Evolutionary conservation across 345 rosid genomes (phyloP), one percentile per base, ranked within the genome.

Genomic region (Citrus medica): DNA sequence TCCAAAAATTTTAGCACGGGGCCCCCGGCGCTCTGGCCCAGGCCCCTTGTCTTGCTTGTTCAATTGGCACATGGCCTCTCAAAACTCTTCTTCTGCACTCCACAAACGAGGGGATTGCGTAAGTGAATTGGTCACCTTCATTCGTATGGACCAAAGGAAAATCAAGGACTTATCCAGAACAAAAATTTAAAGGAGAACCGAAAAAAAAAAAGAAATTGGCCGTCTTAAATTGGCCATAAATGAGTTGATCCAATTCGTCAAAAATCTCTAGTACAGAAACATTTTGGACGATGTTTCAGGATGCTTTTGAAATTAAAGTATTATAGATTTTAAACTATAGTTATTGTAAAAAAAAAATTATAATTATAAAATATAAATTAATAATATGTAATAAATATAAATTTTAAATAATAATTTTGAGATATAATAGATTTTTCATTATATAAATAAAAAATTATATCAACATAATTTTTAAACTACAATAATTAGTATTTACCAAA

Each of bases 401-500:
- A 32, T 32, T 32, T 32, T 32, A 32, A 30, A 30, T 30, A 30
- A 30, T 30, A 30, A 30, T 30, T 30, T 30, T 30, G 0, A 32
- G 4, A 32, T 32, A 32, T 32, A 32, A 32, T 32, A 32, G 0
- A 32, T 32, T 32, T 30, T 32, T 32, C 0, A 32, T 32, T 32
- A 32, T 30, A 30, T 32, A 32, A 32, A 32, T 32, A 32, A 32
- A 32, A 32, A 32, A 32, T 32, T 0, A 32, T 32, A 32, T 32
- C 4, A 32, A 32, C 0, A 32, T 32, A 32, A 32, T 32, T 32
- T 32, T 0, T 32, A 32, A 32, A 3, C 33, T 32, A 32, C 0
- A 32, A 0, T 32, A 32, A 0, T 3, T 2, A 32, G 0, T 32
- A 0, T 32, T 32, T 32, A 32, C 0, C 0, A 32, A 32, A 32